Base-by-base conservation (phyloP, 306 rosid species). In the Trifolium dubium region DNA sequence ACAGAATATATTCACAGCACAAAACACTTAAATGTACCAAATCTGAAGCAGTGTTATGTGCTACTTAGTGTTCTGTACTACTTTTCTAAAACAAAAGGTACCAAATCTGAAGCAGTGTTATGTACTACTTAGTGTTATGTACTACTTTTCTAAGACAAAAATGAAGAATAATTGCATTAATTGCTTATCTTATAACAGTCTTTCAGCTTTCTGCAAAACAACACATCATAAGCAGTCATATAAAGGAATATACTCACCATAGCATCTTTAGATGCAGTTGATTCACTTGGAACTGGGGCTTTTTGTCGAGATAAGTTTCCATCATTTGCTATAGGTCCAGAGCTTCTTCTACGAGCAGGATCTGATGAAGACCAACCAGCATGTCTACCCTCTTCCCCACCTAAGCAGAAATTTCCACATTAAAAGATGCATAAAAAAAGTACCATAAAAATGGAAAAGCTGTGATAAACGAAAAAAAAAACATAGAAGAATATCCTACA, bases 321-420 rank as follows among this genome's bases (percentile, higher is more conserved):
- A 70, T 90, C 83, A 82, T 82, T 83, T 55, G 74, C 77, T 73
- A 90, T 71, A 12, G 92, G 99, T 37, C 92, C 97, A 34, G 99
- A 82, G 78, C 83, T 76, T 84, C 98, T 85, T 86, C 97, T 87
- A 29, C 93, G 96, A 64, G 91, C 64, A 69, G 92, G 90, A 83
- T 92, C 99, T 58, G 88, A 68, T 17, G 88, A 72, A 46, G 89
- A 79, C 96, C 90, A 89, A 79, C 91, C 96, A 35, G 77, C 56
- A 60, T 83, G 85, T 85, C 93, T 85, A 73, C 85, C 87, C 17
- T 89, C 97, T 73, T 92, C 97, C 39, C 86, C 96, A 71, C 92
- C 98, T 93, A 60, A 83, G 67, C 77, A 39, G 76, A 84, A 62
- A 37, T 47, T 28, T 41, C 51, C 71, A 43, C 18, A 49, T 75